These are phyloP conservation scores for Solanum chiquidenum DNA, from an alignment of 257 asterid genomes.

Conservation along the genomic window DNA sequence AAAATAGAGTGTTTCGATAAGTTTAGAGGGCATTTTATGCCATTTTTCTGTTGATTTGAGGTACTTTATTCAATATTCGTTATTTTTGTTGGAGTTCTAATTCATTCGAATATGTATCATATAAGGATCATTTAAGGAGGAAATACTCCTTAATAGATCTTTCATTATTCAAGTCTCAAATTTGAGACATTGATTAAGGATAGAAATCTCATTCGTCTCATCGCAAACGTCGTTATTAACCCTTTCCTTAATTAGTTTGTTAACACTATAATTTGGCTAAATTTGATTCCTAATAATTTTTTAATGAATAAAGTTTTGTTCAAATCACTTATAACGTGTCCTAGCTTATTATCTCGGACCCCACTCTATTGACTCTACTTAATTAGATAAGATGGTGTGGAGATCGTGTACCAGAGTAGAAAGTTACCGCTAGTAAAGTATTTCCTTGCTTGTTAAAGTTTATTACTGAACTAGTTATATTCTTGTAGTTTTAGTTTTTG, in stretches of 20 bases:
- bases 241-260: neutral
- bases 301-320: neutral
- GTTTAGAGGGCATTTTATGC: neutral
- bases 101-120: no score
- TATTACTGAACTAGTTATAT: no score
- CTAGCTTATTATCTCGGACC: neutral
- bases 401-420: neutral
- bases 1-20: neutral
- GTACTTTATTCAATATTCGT: neutral
- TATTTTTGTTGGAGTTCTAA: neutral
- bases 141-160: neutral
- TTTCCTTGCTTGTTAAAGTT: neutral
- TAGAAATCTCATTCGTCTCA: neutral
- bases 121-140: neutral
- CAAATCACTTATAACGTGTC: neutral
- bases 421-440: no score
- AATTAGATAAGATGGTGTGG: neutral
- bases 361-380: neutral
- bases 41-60: neutral
- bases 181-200: neutral
- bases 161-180: neutral
- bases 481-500: no score
- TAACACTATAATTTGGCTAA: neutral
- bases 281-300: neutral
- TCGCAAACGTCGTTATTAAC: neutral